Base-by-base conservation (phyloP, 2,329 filamentous ascomycete genomes). In the Knufia fluminis region DNA sequence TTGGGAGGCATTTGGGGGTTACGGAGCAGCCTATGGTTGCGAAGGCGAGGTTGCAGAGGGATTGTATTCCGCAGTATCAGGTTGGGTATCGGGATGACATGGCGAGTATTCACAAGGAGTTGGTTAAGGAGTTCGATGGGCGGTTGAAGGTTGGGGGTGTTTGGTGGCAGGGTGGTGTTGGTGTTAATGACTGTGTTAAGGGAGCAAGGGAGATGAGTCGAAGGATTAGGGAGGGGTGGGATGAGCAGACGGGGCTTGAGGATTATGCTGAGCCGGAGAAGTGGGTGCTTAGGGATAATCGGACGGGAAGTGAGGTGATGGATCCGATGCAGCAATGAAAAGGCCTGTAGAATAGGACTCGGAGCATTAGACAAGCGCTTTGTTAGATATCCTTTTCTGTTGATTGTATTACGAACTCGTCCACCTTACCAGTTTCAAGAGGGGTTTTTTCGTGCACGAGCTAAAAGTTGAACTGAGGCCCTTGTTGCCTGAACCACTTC, bases 11-110 rank as follows among this genome's bases (percentile, higher is more conserved):
- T 61, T 72, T 97, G 3, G 74, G 75, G 51, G 86, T 96, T 62
- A 74, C 69, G 0, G 76, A 78, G 19, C 69, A 77, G 22, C 82
- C 85, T 0, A 71, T 73, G 16, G 71, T 80, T n/a, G 76, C 77
- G 28, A 71, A 77, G 51, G 82, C 81, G 14, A 77, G 76, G 50
- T 59, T 85, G 39, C 73, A 81, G 49, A 70, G 71, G 52, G 75
- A 92, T 54, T 94, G 89, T 62, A 92, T 98, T 56, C 91, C 92
- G 9, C 92, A 98, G 68, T 94, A 94, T 65, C 77, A 75, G 0
- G 82, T 95, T 1, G 88, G 88, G 31, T 91, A 97, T 66, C 67
- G 77, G 22, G 65, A 71, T 7, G 75, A 78, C 52, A 79, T 94
- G 71, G 68, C 66, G 19, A 62, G 64, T 1, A 77, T 82, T 1